Conservation (phyloP, 2,329 filamentous ascomycete species). For the Diaporthe sp. region DNA sequence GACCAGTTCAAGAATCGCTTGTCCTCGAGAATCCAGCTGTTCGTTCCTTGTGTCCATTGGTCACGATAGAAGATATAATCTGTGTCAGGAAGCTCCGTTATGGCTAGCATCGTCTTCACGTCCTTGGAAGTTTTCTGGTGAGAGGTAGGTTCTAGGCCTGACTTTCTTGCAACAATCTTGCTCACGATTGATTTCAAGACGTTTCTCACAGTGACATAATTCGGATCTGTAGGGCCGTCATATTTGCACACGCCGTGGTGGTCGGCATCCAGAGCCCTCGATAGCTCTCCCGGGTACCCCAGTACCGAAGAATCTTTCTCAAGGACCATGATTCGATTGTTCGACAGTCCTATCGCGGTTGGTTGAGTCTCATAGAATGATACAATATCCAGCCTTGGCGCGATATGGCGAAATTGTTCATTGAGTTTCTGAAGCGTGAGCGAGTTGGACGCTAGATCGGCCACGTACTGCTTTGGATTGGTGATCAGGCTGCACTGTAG, state of each 20-base stretch:
- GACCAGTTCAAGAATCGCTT: not conserved
- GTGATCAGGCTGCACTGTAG: constrained; percentile 32
- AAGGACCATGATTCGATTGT: constrained; percentile 32
- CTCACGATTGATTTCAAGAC: constrained; percentile 40
- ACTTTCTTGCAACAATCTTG: constrained; percentile 3
- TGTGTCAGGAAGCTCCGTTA: not conserved
- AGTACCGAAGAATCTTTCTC: constrained; percentile 42
- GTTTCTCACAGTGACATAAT: constrained; percentile 48
- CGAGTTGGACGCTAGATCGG: constrained; percentile 38
- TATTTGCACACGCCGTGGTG: constrained; percentile 56
- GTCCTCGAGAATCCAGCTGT: not conserved
- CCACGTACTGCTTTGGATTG: constrained; percentile 37
- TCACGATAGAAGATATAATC: constrained; percentile 10
- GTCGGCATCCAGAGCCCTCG: constrained; percentile 43
- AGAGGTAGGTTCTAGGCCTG: not conserved
- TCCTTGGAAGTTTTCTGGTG: not conserved
- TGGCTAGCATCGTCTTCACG: not conserved
- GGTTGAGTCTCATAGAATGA: constrained; percentile 48
- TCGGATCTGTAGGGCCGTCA: constrained; percentile 45
- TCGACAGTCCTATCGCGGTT: constrained; percentile 36
- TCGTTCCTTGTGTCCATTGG: not conserved
- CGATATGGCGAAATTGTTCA: constrained; percentile 46
- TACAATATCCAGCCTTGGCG: constrained; percentile 42
- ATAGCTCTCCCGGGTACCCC: constrained; percentile 41
- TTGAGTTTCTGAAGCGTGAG: constrained; percentile 43